Percentiles rank a stretch among this genome's conserved stretches.
phyloP scores from a whole-genome alignment of 1,139 yeast genomes.

The Ashbya aceris region DNA sequence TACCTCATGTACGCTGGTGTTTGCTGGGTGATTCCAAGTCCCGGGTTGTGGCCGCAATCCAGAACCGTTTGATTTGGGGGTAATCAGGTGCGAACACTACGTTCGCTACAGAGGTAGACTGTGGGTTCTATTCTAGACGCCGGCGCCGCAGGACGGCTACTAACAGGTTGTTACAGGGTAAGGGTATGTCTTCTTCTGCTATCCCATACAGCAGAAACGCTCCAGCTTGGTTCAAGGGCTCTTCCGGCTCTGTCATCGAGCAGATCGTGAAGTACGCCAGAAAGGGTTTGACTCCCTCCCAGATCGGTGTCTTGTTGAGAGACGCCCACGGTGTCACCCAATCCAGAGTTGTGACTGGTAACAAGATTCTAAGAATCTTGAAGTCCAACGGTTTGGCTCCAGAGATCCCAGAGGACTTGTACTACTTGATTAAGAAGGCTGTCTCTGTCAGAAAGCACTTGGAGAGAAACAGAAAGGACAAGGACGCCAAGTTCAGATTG shows the following conservation, averaged over 20 bases:
- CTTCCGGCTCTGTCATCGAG: conserved; percentile 93
- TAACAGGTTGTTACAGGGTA: conserved; percentile 57
- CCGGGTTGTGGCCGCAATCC: not conserved
- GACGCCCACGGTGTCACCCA: conserved; percentile 99
- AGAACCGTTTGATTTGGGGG: too few relatives aligned
- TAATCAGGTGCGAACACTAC: too few relatives aligned
- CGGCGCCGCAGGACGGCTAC: conserved; percentile 19
- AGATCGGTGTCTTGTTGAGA: conserved; percentile 98
- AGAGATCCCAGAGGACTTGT: conserved; percentile 99
- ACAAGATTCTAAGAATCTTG: conserved; percentile 98
- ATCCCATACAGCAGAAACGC: conserved; percentile 98
- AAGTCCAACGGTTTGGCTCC: conserved; percentile 99
- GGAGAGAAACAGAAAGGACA: conserved; percentile 99
- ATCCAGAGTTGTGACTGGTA: conserved; percentile 95
- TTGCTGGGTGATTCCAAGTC: conserved; percentile 7
- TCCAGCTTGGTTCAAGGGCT: conserved; percentile 99
- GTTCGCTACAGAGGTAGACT: too few relatives aligned
- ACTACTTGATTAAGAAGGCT: conserved; percentile 99
- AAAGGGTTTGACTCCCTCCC: conserved; percentile 99
- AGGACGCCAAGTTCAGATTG: conserved; percentile 99
- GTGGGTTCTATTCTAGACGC: too few relatives aligned
- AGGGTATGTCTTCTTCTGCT: conserved; percentile 99
- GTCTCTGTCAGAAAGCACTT: conserved; percentile 99
- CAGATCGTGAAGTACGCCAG: conserved; percentile 99
- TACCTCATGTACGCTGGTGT: not conserved